Percentiles rank a stretch among this genome's conserved stretches.
Conservation (phyloP, 2,329 filamentous ascomycete species). For the Xylariaceae sp. region DNA sequence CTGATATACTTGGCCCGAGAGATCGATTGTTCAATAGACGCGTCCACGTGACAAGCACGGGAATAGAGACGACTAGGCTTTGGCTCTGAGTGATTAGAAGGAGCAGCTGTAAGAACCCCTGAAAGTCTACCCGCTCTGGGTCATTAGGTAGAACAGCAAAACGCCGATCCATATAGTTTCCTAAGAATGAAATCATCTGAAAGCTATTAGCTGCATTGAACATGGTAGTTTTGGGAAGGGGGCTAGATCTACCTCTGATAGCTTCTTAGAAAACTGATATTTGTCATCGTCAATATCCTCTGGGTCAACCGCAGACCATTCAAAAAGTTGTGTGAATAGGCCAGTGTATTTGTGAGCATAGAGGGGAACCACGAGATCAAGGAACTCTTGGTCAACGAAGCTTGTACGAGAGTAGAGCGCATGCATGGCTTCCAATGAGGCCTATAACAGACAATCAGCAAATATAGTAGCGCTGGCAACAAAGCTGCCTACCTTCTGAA, state of each 20-base stretch:
- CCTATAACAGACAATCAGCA: slow-evolving; percentile 48
- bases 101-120: slow-evolving; percentile 78
- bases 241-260: slow-evolving; percentile 72
- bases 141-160: slow-evolving; percentile 64
- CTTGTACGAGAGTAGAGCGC: slow-evolving; percentile 75
- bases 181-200: slow-evolving; percentile 82
- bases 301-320: slow-evolving; percentile 78
- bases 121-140: slow-evolving; percentile 61
- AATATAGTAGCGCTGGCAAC: not conserved
- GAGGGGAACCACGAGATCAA: slow-evolving; percentile 76
- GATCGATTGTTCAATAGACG: slow-evolving; percentile 73
- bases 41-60: slow-evolving; percentile 87
- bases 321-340: slow-evolving; percentile 73
- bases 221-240: not conserved
- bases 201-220: slow-evolving; percentile 9
- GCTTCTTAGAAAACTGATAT: slow-evolving; percentile 89
- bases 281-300: slow-evolving; percentile 88
- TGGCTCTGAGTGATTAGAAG: slow-evolving; percentile 78
- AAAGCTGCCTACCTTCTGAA: slow-evolving; percentile 69
- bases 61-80: slow-evolving; percentile 91
- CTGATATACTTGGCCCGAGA: slow-evolving; percentile 66
- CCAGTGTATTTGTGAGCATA: slow-evolving; percentile 72
- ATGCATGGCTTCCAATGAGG: slow-evolving; percentile 81
- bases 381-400: slow-evolving; percentile 77
- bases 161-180: slow-evolving; percentile 80